Evolutionary conservation across 352 stramenopile species (phyloP), one percentile per base, ranked within the genome.

Genomic region (Phytopythium mirpurense): DNA sequence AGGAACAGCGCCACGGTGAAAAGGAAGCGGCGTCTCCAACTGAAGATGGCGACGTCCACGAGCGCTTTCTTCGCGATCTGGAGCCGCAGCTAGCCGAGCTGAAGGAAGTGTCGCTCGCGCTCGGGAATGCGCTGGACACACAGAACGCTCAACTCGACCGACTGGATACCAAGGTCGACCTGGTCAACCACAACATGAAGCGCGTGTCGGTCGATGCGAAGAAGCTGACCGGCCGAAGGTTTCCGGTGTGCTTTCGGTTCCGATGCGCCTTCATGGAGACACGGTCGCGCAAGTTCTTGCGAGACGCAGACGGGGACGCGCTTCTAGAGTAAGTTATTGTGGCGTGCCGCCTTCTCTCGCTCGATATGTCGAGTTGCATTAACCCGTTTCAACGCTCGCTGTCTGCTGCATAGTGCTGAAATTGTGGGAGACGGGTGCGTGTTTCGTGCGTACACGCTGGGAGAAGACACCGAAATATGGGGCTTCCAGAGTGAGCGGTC

Each of bases 401-500:
- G 41, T 48, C 15, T 57, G 14, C 12, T 49, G 16, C 26, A 18
- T 35, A 93, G 82, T 47, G 73, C 77, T n/a, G 75, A 88, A 37
- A 66, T 88, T 16, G 66, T 90, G 2, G 51, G 70, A 10, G 68
- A 78, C 36, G 76, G 72, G 6, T 93, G 82, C 42, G 71, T 70
- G 3, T 93, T 89, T 45, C 82, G 82, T 43, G 79, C 79, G 11
- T 93, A 86, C 48, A 90, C 79, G 11, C 32, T 88, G 10, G 76
- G 74, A n/a, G 78, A 88, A n/a, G 78, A 86, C 43, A 83, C 63
- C 1, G 78, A 93, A 32, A 65, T 89, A 2, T 93, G 79, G 79
- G 82, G 82, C 2, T 89, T 93, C 50, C 79, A 88, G 51, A 88
- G 77, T 48, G 82, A 90, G 36, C 72, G 62, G 15, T 79, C 79